Conservation (phyloP, 257 asterid species). For the Orobanche coerulescens region DNA sequence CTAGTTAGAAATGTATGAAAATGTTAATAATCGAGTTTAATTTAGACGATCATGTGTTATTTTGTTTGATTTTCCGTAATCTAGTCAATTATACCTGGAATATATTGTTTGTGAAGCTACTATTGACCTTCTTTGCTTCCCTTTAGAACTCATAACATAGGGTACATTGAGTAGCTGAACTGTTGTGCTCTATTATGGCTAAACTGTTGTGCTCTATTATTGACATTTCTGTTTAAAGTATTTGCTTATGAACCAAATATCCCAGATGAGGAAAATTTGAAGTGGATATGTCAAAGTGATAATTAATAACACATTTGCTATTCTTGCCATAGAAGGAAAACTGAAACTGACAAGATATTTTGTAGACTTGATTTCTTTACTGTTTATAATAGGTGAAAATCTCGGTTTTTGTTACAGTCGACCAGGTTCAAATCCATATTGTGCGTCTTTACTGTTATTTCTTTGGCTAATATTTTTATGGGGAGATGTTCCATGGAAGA, state of each 20-base stretch:
- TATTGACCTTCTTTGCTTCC: neutral
- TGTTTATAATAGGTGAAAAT: neutral
- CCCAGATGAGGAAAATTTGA: neutral
- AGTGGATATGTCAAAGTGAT: neutral
- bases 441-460: no score
- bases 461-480: no score
- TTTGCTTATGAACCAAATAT: neutral
- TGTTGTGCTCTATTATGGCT: neutral
- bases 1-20: neutral
- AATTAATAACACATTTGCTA: neutral
- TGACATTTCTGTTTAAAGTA: neutral
- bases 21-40: neutral
- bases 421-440: no score
- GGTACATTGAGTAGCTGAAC: neutral
- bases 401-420: neutral
- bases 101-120: neutral
- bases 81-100: neutral
- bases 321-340: neutral
- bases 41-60: neutral
- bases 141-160: neutral
- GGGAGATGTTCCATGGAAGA: no score
- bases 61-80: neutral
- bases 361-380: neutral
- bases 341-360: neutral
- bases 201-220: neutral